These are phyloP conservation scores for Cyclotella cryptica DNA, from an alignment of 108 stramenopile species.

Conservation along the genomic window DNA sequence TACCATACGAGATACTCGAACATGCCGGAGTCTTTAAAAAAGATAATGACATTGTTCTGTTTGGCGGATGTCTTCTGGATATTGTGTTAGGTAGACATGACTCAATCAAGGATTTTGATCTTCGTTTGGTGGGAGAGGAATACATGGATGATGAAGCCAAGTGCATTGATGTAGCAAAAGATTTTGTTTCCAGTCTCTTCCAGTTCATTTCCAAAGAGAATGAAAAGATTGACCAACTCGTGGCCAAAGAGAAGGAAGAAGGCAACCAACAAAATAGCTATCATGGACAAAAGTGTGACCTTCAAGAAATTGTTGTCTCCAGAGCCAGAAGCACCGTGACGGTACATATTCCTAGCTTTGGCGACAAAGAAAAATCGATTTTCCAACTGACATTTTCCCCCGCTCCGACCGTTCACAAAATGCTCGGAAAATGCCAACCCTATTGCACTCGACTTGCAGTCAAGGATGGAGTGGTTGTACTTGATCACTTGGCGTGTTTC, in stretches of 20 bases:
- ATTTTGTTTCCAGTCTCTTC: conserved; percentile 30
- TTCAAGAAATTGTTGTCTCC: conserved; percentile 31
- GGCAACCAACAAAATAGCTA: neutral
- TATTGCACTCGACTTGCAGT: conserved; percentile 33
- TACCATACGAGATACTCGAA: conserved; percentile 21
- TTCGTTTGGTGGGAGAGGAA: conserved; percentile 22
- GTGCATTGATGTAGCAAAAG: conserved; percentile 27
- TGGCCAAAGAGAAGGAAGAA: neutral
- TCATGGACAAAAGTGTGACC: conserved; percentile 9
- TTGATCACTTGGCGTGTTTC: conserved; percentile 27
- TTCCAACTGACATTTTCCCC: conserved; percentile 33
- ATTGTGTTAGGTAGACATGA: conserved; percentile 17
- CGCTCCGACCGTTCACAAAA: conserved; percentile 2
- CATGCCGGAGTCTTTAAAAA: conserved; percentile 18
- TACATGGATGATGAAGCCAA: conserved; percentile 26
- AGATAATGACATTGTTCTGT: conserved; percentile 16
- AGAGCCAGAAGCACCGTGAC: conserved; percentile 28
- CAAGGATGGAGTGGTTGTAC: conserved; percentile 20
- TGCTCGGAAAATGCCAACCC: conserved; percentile 24
- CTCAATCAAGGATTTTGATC: conserved; percentile 31
- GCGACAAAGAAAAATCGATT: neutral
- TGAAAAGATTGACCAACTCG: conserved; percentile 16
- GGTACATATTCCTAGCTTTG: conserved; percentile 26
- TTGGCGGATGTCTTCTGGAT: conserved; percentile 33
- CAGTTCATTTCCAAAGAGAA: conserved; percentile 17